Conservation (phyloP, 352 stramenopile species). For the Elongisporangium anandrum region DNA sequence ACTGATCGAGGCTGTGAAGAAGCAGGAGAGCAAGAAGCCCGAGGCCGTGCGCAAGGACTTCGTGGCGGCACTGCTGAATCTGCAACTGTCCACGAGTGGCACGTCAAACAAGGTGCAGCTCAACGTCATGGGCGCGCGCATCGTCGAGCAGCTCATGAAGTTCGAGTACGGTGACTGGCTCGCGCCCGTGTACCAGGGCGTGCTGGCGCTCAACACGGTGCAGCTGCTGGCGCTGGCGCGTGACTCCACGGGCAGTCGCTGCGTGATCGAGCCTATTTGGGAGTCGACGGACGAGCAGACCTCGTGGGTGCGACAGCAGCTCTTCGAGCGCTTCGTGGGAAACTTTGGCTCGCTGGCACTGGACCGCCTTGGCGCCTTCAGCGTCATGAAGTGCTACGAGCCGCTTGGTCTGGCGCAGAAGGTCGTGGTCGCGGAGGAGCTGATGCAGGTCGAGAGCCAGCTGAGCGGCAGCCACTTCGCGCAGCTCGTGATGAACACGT, state of each 20-base stretch:
- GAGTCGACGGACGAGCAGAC: constrained; percentile 49
- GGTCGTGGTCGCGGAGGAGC: constrained; percentile 62
- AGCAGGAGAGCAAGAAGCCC: constrained; percentile 80
- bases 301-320: constrained; percentile 53
- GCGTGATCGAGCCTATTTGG: constrained; percentile 75
- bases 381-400: constrained; percentile 83
- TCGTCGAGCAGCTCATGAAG: constrained; percentile 65
- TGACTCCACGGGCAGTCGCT: constrained; percentile 77
- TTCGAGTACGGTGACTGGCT: constrained; percentile 49
- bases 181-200: constrained; percentile 48
- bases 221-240: constrained; percentile 73
- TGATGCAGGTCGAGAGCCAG: constrained; percentile 64
- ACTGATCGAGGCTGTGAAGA: constrained; percentile 58
- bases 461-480: constrained; percentile 77
- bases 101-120: constrained; percentile 55
- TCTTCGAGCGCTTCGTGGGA: constrained; percentile 68
- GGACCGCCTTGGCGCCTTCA: constrained; percentile 74
- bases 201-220: constrained; percentile 57
- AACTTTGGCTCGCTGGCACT: constrained; percentile 66
- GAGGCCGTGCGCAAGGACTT: constrained; percentile 58
- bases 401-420: constrained; percentile 54
- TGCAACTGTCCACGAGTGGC: constrained; percentile 60
- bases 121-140: constrained; percentile 76
- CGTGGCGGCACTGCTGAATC: constrained; percentile 52
- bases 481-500: constrained; percentile 78